Evolutionary conservation across 306 rosid genomes (phyloP), one percentile per base, ranked within the genome.

Genomic region (Trifolium dubium): DNA sequence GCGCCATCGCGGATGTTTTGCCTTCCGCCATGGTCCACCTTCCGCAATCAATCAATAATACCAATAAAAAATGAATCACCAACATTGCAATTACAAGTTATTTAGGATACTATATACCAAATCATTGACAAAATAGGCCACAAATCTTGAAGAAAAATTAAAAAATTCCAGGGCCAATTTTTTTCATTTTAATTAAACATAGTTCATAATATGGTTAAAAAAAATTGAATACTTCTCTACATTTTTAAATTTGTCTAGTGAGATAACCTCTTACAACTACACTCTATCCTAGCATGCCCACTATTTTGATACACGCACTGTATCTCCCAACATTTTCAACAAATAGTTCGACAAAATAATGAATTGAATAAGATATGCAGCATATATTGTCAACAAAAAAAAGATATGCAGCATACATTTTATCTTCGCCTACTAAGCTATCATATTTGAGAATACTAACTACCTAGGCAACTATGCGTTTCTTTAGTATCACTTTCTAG

Each of bases 281-380:
- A 23, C 23, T 23, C 23, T 23, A 23, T 23, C 23, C 1, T 23
- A 23, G 23, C 23, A 23, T 23, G 23, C 23, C 23, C 23, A 23
- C 23, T 23, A 23, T 23, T 23, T 23, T 23, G 23, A 23, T 0
- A 23, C 23, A 23, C 23, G 23, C 23, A 23, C 23, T 23, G 23
- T 37, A 37, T 37, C 41, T 37, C 41, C 41, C 3, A 15, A 50
- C 55, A 50, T n/a, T 50, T 47, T 50, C 18, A 18, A 23, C n/a
- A 50, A 50, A 50, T 50, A 50, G 55, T 50, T 50, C 55, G n/a
- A 6, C 55, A 50, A 50, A 50, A 50, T 50, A n/a, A 49, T 49
- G 19, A n/a, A 49, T 19, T n/a, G 18, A 49, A n/a, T 49, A 49
- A 49, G 55, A 49, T 49, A 50, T 5, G 55, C 55, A 50, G 55